Conservation (phyloP, 345 rosid genomes). For the Eucalyptus pumila region DNA sequence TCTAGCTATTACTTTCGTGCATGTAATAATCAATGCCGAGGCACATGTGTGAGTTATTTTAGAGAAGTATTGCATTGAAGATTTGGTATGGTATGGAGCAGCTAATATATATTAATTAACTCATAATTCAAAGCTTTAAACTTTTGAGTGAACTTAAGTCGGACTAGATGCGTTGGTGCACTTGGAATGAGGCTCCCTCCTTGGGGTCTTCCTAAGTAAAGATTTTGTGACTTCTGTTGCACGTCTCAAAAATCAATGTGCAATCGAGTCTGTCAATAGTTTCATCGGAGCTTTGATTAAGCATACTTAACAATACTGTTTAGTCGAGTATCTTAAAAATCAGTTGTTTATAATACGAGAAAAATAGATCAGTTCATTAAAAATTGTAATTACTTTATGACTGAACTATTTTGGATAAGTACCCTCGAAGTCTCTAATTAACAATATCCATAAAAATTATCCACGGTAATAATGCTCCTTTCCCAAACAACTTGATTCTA, state of each 20-base stretch:
- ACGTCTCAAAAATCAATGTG: not conserved
- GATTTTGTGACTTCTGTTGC: not conserved
- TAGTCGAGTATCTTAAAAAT: not conserved
- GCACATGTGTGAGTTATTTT: not conserved
- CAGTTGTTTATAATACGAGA: not conserved
- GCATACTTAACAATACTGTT: not conserved
- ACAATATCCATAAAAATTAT: not conserved
- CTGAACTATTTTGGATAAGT: not conserved
- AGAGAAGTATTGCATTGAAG: rapidly evolving
- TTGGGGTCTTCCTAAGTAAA: not conserved
- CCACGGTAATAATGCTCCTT: not conserved
- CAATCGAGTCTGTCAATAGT: not conserved
- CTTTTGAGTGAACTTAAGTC: not conserved
- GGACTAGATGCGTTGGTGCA: not conserved
- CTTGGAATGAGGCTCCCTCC: not conserved
- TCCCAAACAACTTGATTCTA: not conserved
- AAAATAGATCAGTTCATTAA: not conserved
- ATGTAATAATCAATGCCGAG: not conserved
- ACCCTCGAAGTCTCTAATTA: not conserved
- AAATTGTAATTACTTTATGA: not conserved
- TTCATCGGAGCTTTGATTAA: not conserved
- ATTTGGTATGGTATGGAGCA: not conserved
- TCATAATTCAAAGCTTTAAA: not conserved
- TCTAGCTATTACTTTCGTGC: not conserved
- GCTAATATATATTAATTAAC: not conserved